Base-by-base conservation (phyloP, 768 basidiomycete species). In the Mycena filopes region DNA sequence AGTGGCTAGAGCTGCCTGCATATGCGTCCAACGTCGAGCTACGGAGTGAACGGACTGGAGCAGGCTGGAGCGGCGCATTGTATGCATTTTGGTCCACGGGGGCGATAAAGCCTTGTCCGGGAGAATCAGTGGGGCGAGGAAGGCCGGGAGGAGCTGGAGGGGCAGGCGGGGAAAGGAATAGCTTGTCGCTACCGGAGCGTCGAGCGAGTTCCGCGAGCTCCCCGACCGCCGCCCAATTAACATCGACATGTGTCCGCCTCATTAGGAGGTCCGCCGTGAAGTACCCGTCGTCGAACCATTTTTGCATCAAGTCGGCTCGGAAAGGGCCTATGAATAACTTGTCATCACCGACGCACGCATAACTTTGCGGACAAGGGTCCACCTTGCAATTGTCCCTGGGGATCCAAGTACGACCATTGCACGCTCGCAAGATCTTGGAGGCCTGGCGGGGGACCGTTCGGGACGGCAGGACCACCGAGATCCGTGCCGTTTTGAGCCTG, bases 391-490 rank as follows among this genome's bases (percentile, higher is more conserved):
- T 91, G 87, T n/a, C 96, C 95, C 69, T 92, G 87, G 21, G 95
- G 95, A 74, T 98, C 96, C 53, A 95, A 87, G 77, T 98, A 98
- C 25, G 89, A 92, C 96, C 96, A 98, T 74, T 94, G 89, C 23
- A 96, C 77, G 67, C 77, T 83, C 29, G 84, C 82, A 33, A 86
- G 80, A 78, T 91, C 90, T 47, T 77, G 66, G 42, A 84, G 69
- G 51, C 82, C 84, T 55, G 84, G 83, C 51, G 85, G 84, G 16
- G 83, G 79, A 11, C 75, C 78, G 43, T 61, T 64, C 69, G 67
- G 21, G 69, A 72, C 63, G 11, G 56, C 51, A 25, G 64, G 45
- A 36, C 55, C 51, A 29, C 43, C 26, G 33, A 66, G 66, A 51
- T 70, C 67, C 20, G 69, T 40, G 55, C 63, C 60, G 55, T 56